These are phyloP conservation scores for Oryza meridionalis DNA, from an alignment of 176 grass and related monocot species.

Conservation along the genomic window DNA sequence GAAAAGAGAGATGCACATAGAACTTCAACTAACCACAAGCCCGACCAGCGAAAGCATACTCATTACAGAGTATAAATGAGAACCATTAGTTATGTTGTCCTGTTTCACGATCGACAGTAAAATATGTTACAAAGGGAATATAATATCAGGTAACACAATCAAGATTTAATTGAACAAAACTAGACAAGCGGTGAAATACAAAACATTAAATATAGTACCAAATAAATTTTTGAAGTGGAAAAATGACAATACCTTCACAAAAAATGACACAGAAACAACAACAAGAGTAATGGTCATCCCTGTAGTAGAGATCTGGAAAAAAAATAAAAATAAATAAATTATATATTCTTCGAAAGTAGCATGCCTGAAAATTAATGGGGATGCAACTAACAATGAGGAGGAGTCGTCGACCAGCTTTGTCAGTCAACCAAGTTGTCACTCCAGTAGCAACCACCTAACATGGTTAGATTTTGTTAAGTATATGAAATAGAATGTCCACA, in stretches of 20 bases:
- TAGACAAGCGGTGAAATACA: neutral
- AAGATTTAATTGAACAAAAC: neutral
- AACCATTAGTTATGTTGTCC: constrained; percentile 61
- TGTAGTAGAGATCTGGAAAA: constrained; percentile 64
- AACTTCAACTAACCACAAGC: constrained; percentile 83
- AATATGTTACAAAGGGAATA: constrained; percentile 29
- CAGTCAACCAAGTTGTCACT: constrained; percentile 90
- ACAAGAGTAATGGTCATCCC: constrained; percentile 80
- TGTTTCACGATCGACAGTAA: constrained; percentile 46
- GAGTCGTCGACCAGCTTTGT: constrained; percentile 92
- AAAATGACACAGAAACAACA: constrained; percentile 89
- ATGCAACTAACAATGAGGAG: constrained; percentile 94
- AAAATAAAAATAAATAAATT: constrained; percentile 22
- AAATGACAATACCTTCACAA: constrained; percentile 65
- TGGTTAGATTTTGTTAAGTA: constrained; percentile 26
- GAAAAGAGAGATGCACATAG: neutral
- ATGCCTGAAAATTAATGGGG: neutral
- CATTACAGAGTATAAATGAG: constrained; percentile 71
- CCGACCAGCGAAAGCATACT: constrained; percentile 85
- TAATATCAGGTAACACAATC: neutral
- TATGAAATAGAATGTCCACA: constrained; percentile 12
- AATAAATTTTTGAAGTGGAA: constrained; percentile 6
- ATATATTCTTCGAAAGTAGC: constrained; percentile 9
- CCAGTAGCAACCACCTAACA: constrained; percentile 85
- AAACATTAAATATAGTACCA: neutral